Conservation (phyloP, 441 rosid genomes). For the Cnidoscolus chayamansa region DNA sequence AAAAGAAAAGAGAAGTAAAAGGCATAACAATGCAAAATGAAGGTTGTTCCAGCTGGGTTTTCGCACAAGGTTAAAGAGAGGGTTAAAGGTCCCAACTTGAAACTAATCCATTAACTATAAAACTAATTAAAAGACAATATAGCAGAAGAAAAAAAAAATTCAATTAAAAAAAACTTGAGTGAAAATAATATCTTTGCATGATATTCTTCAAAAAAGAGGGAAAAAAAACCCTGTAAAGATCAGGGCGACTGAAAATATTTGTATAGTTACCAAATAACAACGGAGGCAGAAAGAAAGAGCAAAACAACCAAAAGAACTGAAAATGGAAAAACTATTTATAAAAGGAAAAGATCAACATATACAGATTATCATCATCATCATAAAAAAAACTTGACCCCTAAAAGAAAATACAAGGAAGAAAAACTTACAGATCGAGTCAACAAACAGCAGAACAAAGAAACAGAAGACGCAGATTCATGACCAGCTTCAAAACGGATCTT, state of each 20-base stretch:
- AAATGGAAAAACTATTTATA: neutral
- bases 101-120: neutral
- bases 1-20: neutral
- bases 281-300: neutral
- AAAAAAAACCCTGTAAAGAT: neutral
- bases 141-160: neutral
- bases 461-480: constrained; percentile 23
- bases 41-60: constrained; percentile 5
- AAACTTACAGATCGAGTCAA: constrained; percentile 30
- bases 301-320: neutral
- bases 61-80: neutral
- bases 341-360: constrained; percentile 8
- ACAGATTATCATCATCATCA: constrained; percentile 6
- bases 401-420: neutral
- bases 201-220: no score
- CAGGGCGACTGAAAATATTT: neutral
- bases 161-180: neutral
- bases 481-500: constrained; percentile 10
- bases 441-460: neutral
- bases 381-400: neutral
- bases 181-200: neutral
- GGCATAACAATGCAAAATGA: neutral
- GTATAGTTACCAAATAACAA: neutral
- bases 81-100: neutral
- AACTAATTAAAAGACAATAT: neutral